Percentiles rank a stretch among this genome's conserved stretches.
These are phyloP conservation scores for Aquilaria malaccensis DNA, from an alignment of 345 rosid genomes.

Conservation along the genomic window DNA sequence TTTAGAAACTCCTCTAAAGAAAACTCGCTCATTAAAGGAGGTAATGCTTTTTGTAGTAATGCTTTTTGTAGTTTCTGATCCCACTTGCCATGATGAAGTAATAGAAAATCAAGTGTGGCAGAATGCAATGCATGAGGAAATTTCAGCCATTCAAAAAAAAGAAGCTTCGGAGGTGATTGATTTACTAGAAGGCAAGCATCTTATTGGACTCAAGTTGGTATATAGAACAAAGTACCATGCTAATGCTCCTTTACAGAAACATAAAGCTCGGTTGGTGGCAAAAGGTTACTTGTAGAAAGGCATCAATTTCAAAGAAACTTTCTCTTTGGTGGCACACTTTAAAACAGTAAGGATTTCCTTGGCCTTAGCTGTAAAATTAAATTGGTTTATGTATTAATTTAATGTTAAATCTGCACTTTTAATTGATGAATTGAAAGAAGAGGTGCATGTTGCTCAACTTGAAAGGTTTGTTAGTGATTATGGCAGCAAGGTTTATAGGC, in stretches of 20 bases:
- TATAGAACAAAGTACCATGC: neutral
- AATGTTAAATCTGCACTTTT: neutral
- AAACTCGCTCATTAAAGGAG: neutral
- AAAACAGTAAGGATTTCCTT: neutral
- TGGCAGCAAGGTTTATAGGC: neutral
- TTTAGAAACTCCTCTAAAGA: too few relatives aligned
- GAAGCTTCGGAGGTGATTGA: neutral
- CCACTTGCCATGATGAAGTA: neutral
- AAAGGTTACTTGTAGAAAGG: slow-evolving; percentile 2
- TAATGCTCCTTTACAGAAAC: neutral
- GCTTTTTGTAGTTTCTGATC: neutral
- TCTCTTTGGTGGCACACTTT: neutral
- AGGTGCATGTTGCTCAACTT: neutral
- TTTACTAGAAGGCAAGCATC: neutral
- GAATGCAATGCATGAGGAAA: slow-evolving; percentile 1
- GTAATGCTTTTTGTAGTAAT: neutral
- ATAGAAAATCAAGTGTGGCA: neutral
- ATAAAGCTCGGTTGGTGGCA: neutral
- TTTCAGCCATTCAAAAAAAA: neutral
- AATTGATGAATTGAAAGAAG: neutral
- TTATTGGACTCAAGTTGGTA: slow-evolving; percentile 2
- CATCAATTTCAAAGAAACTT: neutral
- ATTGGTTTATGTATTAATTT: neutral
- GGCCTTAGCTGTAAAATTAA: neutral
- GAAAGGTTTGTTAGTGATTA: neutral